Conservation (phyloP, 352 stramenopile species). For the Blastocystis sp. region DNA sequence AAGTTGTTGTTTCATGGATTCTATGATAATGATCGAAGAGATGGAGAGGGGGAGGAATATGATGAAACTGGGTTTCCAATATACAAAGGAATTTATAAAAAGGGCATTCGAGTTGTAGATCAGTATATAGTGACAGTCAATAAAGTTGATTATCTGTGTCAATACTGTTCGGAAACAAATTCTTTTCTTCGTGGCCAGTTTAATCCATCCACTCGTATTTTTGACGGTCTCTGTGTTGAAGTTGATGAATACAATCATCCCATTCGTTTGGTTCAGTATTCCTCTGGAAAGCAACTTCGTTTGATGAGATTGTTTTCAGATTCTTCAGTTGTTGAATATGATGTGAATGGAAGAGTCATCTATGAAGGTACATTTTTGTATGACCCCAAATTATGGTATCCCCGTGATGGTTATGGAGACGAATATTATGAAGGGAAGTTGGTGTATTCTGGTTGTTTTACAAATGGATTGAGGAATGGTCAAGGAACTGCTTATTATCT, state of each 20-base stretch:
- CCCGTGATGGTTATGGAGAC: not conserved
- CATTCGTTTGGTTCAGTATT: not conserved
- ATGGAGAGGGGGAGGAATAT: constrained; percentile 30
- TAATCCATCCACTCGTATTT: not conserved
- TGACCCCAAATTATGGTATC: not conserved
- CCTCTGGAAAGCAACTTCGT: not conserved
- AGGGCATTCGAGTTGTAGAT: not conserved
- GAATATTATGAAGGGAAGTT: not conserved
- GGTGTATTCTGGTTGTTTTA: not conserved
- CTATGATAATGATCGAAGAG: not conserved
- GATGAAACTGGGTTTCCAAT: not conserved
- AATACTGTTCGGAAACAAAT: not conserved
- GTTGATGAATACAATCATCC: not conserved
- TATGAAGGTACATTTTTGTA: not conserved
- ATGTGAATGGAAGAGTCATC: not conserved
- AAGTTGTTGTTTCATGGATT: not conserved
- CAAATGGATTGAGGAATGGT: not conserved
- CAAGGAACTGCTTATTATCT: not conserved
- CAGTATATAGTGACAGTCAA: not conserved
- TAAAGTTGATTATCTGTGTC: not conserved
- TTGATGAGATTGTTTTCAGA: not conserved
- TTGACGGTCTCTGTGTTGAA: not conserved
- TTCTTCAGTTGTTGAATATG: not conserved
- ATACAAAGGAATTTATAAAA: constrained; percentile 1
- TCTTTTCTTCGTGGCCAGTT: constrained; percentile 1